Evolutionary conservation across 148 eudicot genomes (phyloP), one percentile per base, ranked within the genome.

Genomic region (Polygonum aviculare): DNA sequence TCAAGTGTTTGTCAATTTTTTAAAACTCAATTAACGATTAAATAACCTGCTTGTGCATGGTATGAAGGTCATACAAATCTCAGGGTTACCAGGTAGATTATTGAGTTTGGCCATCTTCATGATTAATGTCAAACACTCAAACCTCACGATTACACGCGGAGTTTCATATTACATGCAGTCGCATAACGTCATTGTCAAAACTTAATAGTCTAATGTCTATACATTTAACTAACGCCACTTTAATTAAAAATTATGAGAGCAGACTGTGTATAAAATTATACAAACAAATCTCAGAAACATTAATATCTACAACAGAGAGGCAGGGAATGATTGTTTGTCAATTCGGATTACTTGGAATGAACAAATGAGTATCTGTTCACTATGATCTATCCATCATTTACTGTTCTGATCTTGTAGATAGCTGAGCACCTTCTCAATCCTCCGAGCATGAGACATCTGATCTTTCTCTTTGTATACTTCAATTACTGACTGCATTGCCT

Each of bases 381-480:
- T 38, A 15, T 3, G 72, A 16, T 67, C 15, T 36, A 12, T 35
- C 7, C 41, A 35, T 59, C 36, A 59, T 7, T 21, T 59, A 59
- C 26, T 60, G 69, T 60, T 26, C 44, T 67, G 44, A 67, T 67
- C 72, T 36, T 35, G 57, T 19, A 79, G 48, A 81, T 41, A 55
- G 33, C 57, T 54, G 59, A 78, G 69, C 81, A 89, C 73, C 78
- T 78, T 79, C 31, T 76, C 77, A 80, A 89, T 84, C 77, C 79
- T 85, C 70, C 72, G 77, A 16, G 85, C 87, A 74, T 74, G 75
- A 52, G 83, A 62, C 40, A 41, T 72, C 69, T 84, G 89, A 73
- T 90, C 86, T 77, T 81, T 78, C 83, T 80, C 77, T 77, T 87
- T 87, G 75, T 82, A 90, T 40, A 91, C 89, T 74, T 87, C 78